Base-by-base conservation (phyloP, 176 grass and related monocot genomes). In the Bonia amplexicaulis region DNA sequence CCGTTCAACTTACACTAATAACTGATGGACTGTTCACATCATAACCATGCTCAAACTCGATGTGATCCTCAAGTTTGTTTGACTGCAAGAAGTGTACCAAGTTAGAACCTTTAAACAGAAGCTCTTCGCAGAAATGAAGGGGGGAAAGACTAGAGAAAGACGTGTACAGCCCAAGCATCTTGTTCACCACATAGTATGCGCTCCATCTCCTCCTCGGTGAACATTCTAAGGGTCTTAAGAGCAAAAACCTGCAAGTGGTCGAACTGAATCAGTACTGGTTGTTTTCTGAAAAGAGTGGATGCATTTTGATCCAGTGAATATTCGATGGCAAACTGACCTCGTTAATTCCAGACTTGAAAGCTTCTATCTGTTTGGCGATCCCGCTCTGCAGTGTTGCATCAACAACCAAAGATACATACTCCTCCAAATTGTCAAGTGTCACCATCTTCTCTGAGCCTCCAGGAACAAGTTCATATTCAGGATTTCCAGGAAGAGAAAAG, bases 401-500 rank as follows among this genome's bases (percentile, higher is more conserved):
- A 41, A 83, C 82, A 80, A 92, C 64, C 23, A 89, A 60, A 75
- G 64, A 60, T 70, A 94, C 82, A 76, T 94, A 94, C 67, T 94
- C 85, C 63, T 90, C 92, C 75, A 94, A 80, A 65, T 61, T 94
- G 6, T 68, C 78, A 20, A 90, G 82, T 39, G 68, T 85, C 42
- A 94, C 90, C 69, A 76, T 61, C 75, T 91, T 91, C 15, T 88
- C 69, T 17, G 83, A 84, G 57, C 84, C 82, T 65, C 85, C 63
- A 60, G 87, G 78, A 58, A 79, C 13, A 82, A 90, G 92, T 37
- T 70, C 73, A 86, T 83, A 94, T 74, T 92, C 87, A 59, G 85
- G 51, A 78, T 85, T 90, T 68, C 89, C 92, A 48, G 89, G 92
- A 83, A 94, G 92, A 83, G 92, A 92, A 78, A 92, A 94, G 80